Evolutionary conservation across 371 early-diverging fungal genomes (phyloP), one percentile per base, ranked within the genome.

Genomic region (Smittium mucronatum): DNA sequence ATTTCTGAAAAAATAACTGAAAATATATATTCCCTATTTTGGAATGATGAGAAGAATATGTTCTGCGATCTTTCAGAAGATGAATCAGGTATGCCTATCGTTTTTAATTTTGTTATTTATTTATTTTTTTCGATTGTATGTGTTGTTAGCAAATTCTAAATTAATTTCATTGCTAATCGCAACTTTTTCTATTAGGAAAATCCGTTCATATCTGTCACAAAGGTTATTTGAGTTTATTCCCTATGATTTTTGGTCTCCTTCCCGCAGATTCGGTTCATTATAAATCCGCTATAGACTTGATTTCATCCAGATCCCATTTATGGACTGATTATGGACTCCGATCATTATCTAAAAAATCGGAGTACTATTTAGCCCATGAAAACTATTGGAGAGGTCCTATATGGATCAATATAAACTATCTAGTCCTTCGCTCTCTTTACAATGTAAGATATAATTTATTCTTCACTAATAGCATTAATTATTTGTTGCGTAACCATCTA

Each of bases 301-400:
- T 94, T 58, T 75, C 83, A 34, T 81, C 89, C 63, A 86, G 86
- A 1, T 74, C 83, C 0, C 86, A 90, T 64, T 78, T 94, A 36
- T 94, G 97, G 95, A 84, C 93, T 0, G 86, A 85, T 21, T 86
- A 84, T 73, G 93, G 93, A 30, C 74, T 93, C 17, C 84, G 90
- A 2, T 93, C 93, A 1, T 73, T 97, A 36, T 91, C 93, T 11
- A 83, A 83, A 57, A 78, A 81, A 5, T 91, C 94, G 75, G 77
- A 78, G 30, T 86, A 77, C 60, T 95, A 87, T 75, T 86, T 85
- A 2, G 85, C 85, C 0, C 91, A 87, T 63, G 97, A 97, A 76
- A 88, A 92, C 74, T 95, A 95, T 75, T 97, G 96, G 97, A 82
- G 91, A 47, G 97, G 96, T 1, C 93, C 95, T 1, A 86, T 95